Evolutionary conservation across 192 early-diverging fungal species (phyloP), one percentile per base, ranked within the genome.

Genomic region (Entomortierella beljakovae): DNA sequence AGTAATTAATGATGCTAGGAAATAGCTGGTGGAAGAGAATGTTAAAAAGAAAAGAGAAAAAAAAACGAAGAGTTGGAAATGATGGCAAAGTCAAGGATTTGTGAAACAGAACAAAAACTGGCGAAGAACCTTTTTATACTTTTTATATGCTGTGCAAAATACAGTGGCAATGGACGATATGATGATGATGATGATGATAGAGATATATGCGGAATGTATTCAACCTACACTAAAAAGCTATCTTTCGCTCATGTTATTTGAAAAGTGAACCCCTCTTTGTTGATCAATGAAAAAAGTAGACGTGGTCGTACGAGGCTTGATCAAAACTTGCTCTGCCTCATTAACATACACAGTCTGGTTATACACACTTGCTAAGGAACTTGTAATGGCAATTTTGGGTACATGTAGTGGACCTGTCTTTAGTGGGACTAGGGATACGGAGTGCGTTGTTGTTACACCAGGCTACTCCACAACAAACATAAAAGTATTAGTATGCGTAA

Each of bases 241-340:
- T 25, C 62, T 61, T 15, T 64, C 71, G 0, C 58, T 38, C 63
- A 64, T 64, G 46, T 43, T 52, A 54, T 48, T 50, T 15, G 74
- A 48, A 37, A 79, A 70, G 29, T 83, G 82, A 25, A 81, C 69
- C 22, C 87, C 83, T 31, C 86, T 83, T 51, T 87, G 87, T 42
- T 89, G 87, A 51, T 89, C 87, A 28, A 90, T 83, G 42, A 88
- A 84, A 37, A 90, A 90, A 6, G 85, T 90, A 9, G 85, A 86
- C 16, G 87, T 86, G 32, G 70, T 88, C 2, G 85, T 85, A 61
- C 85, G 72, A 9, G 88, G 88, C 31, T 84, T 84, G 34, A 90
- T 77, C 33, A 88, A 69, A 26, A 90, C 77, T 58, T 88, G 88
- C 66, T 90, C 82, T 6, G 87, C 88, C 35, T 83, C 85, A 28